A percentile compares a stretch with the other conserved stretches of the same genome.
Conservation (phyloP, 2,329 filamentous ascomycete species). For the Coniochaeta sp. region DNA sequence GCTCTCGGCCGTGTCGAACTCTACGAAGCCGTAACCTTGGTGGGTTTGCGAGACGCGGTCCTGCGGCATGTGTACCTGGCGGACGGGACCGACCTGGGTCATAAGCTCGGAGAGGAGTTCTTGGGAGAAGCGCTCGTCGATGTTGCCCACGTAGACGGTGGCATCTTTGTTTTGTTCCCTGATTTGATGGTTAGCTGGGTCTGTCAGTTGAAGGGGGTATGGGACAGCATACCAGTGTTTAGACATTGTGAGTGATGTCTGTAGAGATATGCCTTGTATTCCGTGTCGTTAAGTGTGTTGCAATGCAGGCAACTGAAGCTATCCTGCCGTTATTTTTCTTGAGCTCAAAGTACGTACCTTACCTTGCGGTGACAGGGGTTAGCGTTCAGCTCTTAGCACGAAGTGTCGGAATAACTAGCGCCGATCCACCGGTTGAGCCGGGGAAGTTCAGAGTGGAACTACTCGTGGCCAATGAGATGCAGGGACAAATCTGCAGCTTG, state of each 20-base stretch:
- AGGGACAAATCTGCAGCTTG: background rate
- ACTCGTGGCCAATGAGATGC: background rate
- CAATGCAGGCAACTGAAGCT: background rate
- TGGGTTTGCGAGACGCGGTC: slow-evolving; percentile 95
- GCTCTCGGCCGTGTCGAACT: slow-evolving; percentile 92
- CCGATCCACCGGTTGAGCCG: background rate
- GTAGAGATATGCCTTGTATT: background rate
- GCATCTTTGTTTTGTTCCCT: slow-evolving; percentile 98
- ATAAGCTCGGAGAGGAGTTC: slow-evolving; percentile 94
- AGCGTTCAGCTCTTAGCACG: background rate
- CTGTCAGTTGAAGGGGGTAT: background rate
- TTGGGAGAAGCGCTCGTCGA: slow-evolving; percentile 91
- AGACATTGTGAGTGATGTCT: slow-evolving; percentile 14
- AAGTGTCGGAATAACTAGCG: background rate
- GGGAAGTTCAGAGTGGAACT: background rate
- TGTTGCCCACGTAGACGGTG: slow-evolving; percentile 96
- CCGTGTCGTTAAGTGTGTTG: too few species aligned
- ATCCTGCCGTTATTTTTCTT: background rate
- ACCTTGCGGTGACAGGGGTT: background rate
- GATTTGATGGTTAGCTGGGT: slow-evolving; percentile 2
- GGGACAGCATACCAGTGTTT: slow-evolving; percentile 20
- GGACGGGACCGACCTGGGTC: slow-evolving; percentile 94
- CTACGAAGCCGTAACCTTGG: slow-evolving; percentile 98
- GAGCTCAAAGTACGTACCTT: slow-evolving; percentile 1
- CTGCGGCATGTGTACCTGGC: slow-evolving; percentile 97